Base-by-base conservation (phyloP, 2,329 filamentous ascomycete species). In the Aureobasidium uvarum region DNA sequence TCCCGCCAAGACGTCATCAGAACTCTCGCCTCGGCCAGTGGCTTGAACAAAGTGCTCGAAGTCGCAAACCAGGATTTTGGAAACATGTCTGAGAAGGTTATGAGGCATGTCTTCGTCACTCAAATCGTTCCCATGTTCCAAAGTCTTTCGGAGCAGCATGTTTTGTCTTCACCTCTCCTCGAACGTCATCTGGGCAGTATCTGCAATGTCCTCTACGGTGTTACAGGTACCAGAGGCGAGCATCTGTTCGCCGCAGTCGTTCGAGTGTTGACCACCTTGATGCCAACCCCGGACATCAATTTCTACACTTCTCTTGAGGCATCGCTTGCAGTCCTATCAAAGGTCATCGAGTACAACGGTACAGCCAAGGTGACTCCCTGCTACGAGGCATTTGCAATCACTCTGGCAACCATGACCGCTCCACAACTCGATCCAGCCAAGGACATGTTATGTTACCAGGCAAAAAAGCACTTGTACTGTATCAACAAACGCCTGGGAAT, bases 151-250 rank as follows among this genome's bases (percentile, higher is more conserved):
- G 72, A 81, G 67, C 71, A 74, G 0, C 73, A 77, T 43, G 74
- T 82, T 1, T 68, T 79, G 28, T 73, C 73, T 6, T 82, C 80
- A 0, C 66, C 79, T 13, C 70, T 81, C 2, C 68, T 82, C 5
- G 78, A 82, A 66, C 71, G 74, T 16, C 71, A 75, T 2, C 71
- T 81, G 14, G 77, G 74, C 20, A 80, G 75, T 3, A 77, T 83
- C 28, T 81, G 77, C 71, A 81, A 76, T 38, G 76, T 77, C 68
- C 69, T 83, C 13, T 82, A 76, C 64, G 79, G 80, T 2, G 60
- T 72, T n/a, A 71, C 72, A 46, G 80, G 80, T 36, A 70, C 67
- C 10, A 75, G 77, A 67, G 76, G 73, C 18, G 70, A 75, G 14
- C 64, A 64, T 1, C 69, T 81, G 28, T 78, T 81, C 3, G 25